Conservation (phyloP, 2,329 filamentous ascomycete genomes). For the Cladorrhinum sp. region DNA sequence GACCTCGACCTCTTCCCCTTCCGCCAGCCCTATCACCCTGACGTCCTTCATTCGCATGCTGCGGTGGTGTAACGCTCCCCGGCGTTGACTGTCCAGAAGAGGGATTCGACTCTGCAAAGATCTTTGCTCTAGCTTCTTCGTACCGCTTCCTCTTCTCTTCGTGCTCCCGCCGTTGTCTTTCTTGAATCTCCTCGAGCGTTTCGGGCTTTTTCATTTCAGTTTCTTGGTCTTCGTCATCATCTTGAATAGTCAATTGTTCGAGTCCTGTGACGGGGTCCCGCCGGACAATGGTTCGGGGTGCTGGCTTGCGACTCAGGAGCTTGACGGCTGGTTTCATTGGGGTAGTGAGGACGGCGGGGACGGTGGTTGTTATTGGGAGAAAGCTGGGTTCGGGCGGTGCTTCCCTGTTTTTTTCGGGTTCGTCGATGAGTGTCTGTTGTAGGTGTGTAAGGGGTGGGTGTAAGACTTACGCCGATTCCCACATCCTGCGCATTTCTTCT, state of each 20-base stretch:
- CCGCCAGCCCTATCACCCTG: constrained; percentile 41
- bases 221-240: constrained; percentile 66
- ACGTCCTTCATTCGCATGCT: constrained; percentile 43
- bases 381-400: constrained; percentile 65
- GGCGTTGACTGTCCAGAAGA: constrained; percentile 61
- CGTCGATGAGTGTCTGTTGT: background rate
- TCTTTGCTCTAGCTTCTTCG: constrained; percentile 80
- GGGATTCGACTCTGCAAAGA: constrained; percentile 65
- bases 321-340: constrained; percentile 80
- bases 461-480: constrained; percentile 75
- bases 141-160: constrained; percentile 91
- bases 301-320: constrained; percentile 79
- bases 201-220: constrained; percentile 58
- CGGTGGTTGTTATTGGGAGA: constrained; percentile 51
- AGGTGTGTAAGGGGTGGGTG: background rate
- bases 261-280: constrained; percentile 53
- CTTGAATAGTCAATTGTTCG: constrained; percentile 44
- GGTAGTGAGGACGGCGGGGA: constrained; percentile 56
- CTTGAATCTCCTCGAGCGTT: constrained; percentile 72
- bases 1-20: constrained; percentile 40
- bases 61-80: constrained; percentile 60
- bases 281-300: constrained; percentile 55
- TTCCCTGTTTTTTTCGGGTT: constrained; percentile 56
- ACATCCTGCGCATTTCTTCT: constrained; percentile 80
- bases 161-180: constrained; percentile 72